Percentiles rank a stretch among this genome's conserved stretches.
phyloP scores from a whole-genome alignment of 805 yeast genomes.

The Suhomyces tanzawaensis region DNA sequence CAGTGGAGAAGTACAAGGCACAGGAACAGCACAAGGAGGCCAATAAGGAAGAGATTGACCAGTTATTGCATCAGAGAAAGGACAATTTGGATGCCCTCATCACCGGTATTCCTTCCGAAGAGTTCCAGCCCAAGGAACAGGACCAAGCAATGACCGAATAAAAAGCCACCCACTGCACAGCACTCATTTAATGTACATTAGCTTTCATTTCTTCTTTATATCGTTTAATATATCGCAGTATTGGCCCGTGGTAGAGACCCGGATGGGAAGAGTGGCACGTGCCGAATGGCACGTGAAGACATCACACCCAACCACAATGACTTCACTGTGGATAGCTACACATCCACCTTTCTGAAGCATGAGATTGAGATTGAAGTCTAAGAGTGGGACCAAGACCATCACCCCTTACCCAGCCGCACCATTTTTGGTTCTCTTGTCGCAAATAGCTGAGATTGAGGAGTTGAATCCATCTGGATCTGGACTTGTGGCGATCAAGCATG shows the following conservation, averaged over 20 bases:
- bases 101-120: slow-evolving; percentile 12
- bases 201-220: slow-evolving; percentile 3
- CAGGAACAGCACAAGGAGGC: slow-evolving; percentile 35
- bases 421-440: slow-evolving; percentile 2
- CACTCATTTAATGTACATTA: slow-evolving; percentile 5
- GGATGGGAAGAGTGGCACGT: too few relatives aligned
- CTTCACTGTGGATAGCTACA: too few relatives aligned
- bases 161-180: neutral
- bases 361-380: slow-evolving; percentile 13
- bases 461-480: slow-evolving; percentile 4
- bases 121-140: slow-evolving; percentile 4
- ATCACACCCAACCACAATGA: too few relatives aligned
- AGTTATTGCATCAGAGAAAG: slow-evolving; percentile 33
- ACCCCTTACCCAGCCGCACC: slow-evolving; percentile 2
- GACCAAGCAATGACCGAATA: slow-evolving; percentile 3
- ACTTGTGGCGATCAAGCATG: slow-evolving; percentile 38
- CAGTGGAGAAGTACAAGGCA: slow-evolving; percentile 60
- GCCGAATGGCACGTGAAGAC: too few relatives aligned
- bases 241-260: too few relatives aligned
- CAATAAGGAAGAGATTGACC: slow-evolving; percentile 45
- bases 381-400: slow-evolving; percentile 5
- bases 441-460: slow-evolving; percentile 9
- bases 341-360: slow-evolving; percentile 1
- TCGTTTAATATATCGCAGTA: too few relatives aligned
- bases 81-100: slow-evolving; percentile 34